Conservation (phyloP, 108 stramenopile genomes). For the Nitzschia inconspicua region DNA sequence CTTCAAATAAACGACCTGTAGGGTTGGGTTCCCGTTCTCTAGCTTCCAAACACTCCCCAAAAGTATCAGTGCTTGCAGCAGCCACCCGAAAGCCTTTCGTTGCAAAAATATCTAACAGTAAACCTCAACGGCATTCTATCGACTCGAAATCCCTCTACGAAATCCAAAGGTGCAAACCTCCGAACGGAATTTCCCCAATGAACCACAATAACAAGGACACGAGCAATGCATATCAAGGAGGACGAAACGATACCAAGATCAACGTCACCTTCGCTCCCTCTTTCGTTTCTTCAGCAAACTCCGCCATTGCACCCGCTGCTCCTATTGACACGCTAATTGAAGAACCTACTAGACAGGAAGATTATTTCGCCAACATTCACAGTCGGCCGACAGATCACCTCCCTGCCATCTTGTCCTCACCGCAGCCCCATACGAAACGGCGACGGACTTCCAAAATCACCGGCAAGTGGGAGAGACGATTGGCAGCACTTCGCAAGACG, state of each 20-base stretch:
- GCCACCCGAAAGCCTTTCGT: too few species aligned
- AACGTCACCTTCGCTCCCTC: constrained; percentile 17
- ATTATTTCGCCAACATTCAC: not conserved
- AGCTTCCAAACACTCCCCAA: too few species aligned
- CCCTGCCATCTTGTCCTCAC: not conserved
- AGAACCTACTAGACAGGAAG: not conserved
- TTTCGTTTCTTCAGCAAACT: constrained; percentile 1
- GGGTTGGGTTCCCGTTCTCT: too few species aligned
- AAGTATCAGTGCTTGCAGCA: too few species aligned
- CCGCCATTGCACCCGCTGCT: not conserved
- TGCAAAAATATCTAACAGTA: too few species aligned
- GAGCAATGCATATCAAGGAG: too few species aligned
- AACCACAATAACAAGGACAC: too few species aligned
- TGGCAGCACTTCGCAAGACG: constrained; percentile 5
- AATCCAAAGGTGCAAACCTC: not conserved
- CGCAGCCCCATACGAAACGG: not conserved
- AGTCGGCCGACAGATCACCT: too few species aligned
- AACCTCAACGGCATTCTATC: too few species aligned
- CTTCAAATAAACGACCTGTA: not conserved
- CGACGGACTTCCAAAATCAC: not conserved
- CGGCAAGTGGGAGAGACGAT: constrained; percentile 12
- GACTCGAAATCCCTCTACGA: not conserved
- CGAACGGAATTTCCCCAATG: too few species aligned
- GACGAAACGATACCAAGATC: not conserved
- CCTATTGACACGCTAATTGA: not conserved